Evolutionary conservation across 768 basidiomycete genomes (phyloP).

Genomic region (Lyophyllum semitale): DNA sequence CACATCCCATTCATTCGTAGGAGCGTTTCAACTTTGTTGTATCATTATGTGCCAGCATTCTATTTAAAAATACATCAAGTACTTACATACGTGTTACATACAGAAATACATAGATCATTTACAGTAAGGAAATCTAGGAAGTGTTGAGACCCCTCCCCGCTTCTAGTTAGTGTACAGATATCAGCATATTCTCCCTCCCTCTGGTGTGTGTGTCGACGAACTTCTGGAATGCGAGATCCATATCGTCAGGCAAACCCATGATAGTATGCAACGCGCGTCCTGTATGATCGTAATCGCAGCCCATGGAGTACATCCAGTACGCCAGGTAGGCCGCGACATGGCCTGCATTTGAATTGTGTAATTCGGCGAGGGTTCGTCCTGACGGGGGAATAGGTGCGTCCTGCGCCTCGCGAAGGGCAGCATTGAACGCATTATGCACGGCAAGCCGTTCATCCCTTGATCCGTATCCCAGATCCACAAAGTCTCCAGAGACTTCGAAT

Average conservation of each 20-base stretch:
- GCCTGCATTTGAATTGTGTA: constrained; percentile 42
- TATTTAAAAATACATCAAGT: constrained; percentile 2
- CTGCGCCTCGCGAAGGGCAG: constrained; percentile 30
- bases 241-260: constrained; percentile 20
- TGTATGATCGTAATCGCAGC: constrained; percentile 43
- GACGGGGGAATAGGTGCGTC: constrained; percentile 31
- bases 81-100: not conserved
- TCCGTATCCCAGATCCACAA: constrained; percentile 27
- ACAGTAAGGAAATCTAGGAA: not conserved
- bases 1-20: not conserved
- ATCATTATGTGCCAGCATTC: constrained; percentile 7
- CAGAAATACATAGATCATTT: not conserved
- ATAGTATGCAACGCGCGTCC: constrained; percentile 35
- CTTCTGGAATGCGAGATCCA: constrained; percentile 22
- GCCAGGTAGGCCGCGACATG: constrained; percentile 43
- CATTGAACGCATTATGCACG: constrained; percentile 32
- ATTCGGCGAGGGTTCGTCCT: constrained; percentile 36
- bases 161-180: constrained; percentile 5
- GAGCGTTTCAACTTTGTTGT: not conserved
- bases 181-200: not conserved
- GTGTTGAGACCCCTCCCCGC: not conserved
- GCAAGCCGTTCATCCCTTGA: constrained; percentile 25
- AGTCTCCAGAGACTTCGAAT: constrained; percentile 42
- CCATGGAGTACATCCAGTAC: constrained; percentile 46
- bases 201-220: constrained; percentile 11